Conservation (phyloP, 2,329 filamentous ascomycete species). For the Pseudogymnoascus sp. region DNA sequence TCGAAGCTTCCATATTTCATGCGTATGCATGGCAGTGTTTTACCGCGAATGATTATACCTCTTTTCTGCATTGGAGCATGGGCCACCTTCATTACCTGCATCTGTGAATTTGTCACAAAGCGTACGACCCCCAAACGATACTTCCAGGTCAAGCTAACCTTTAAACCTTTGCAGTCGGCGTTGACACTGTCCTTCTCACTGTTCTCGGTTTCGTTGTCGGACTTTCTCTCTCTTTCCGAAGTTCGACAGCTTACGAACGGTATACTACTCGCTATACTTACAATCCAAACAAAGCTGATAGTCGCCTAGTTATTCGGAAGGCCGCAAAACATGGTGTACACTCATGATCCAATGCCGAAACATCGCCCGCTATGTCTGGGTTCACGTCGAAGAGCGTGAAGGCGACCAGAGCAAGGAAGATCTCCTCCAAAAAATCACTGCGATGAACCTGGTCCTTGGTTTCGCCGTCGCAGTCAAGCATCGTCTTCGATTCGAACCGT, state of each 20-base stretch:
- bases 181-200: conserved; percentile 64
- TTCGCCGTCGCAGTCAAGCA: conserved; percentile 77
- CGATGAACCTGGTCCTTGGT: conserved; percentile 70
- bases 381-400: conserved; percentile 61
- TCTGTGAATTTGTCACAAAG: conserved; percentile 40
- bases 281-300: neutral
- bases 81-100: conserved; percentile 57
- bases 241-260: conserved; percentile 70
- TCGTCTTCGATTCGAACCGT: conserved; percentile 76
- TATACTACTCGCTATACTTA: conserved; percentile 21
- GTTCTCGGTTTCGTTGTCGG: conserved; percentile 77
- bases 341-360: conserved; percentile 57
- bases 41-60: conserved; percentile 68
- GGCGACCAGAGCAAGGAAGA: conserved; percentile 56
- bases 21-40: conserved; percentile 67
- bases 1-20: conserved; percentile 73
- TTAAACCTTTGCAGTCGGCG: conserved; percentile 36
- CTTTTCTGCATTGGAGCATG: conserved; percentile 56
- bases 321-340: conserved; percentile 56
- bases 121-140: conserved; percentile 12
- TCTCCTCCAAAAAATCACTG: conserved; percentile 57
- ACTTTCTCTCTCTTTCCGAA: conserved; percentile 71
- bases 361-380: conserved; percentile 75
- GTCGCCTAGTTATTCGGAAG: conserved; percentile 46
- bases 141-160: conserved; percentile 15